Evolutionary conservation across 1,284 basidiomycete genomes (phyloP).

Genomic region (Athelia sp.): DNA sequence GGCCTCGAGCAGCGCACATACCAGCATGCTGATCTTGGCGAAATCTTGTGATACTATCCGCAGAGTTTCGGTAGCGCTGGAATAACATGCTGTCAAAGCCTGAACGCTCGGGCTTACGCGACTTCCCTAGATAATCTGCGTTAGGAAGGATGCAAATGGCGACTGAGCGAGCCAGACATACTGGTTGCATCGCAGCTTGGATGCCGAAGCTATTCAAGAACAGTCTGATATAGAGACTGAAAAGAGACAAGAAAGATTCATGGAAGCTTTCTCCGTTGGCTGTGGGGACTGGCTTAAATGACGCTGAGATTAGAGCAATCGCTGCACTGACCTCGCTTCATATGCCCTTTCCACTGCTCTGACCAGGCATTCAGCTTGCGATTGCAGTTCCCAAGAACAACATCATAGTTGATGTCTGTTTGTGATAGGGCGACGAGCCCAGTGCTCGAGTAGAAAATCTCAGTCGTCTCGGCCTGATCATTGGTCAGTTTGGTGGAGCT

Average conservation of each 20-base stretch:
- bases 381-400: constrained; percentile 66
- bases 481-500: constrained; percentile 4
- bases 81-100: constrained; percentile 66
- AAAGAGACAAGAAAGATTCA: constrained; percentile 64
- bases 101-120: constrained; percentile 56
- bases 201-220: constrained; percentile 81
- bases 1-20: constrained; percentile 28
- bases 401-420: constrained; percentile 64
- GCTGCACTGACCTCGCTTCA: constrained; percentile 52
- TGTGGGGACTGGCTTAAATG: constrained; percentile 19
- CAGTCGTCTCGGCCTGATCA: constrained; percentile 66
- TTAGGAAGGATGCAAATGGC: background rate
- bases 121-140: constrained; percentile 26
- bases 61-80: constrained; percentile 64
- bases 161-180: constrained; percentile 23
- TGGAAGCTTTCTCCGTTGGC: constrained; percentile 69
- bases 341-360: constrained; percentile 62
- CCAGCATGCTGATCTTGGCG: constrained; percentile 67
- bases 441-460: constrained; percentile 61
- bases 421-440: constrained; percentile 36
- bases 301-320: background rate
- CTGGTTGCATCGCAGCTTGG: constrained; percentile 53
- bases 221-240: constrained; percentile 69
- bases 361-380: constrained; percentile 65
- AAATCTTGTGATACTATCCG: constrained; percentile 70